These are phyloP conservation scores for Cymbopogon citratus DNA, from an alignment of 176 grass and related monocot genomes.

Conservation along the genomic window DNA sequence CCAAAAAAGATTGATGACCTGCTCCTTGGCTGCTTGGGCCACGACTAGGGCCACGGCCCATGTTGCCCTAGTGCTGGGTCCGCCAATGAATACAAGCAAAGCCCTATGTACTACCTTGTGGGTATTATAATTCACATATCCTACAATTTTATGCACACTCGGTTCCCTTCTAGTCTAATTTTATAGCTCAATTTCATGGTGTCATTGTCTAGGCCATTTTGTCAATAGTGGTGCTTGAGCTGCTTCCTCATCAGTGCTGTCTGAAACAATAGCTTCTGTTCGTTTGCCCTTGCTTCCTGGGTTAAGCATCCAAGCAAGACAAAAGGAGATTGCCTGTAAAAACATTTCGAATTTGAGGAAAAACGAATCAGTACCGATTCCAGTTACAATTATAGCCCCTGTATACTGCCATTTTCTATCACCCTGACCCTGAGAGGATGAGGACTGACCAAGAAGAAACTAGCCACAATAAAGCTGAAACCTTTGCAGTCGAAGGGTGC, in stretches of 20 bases:
- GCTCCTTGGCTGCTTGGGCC: too few species aligned
- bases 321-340: conserved; percentile 55
- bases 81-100: too few species aligned
- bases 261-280: not conserved
- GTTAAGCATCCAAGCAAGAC: conserved; percentile 51
- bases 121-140: too few species aligned
- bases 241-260: conserved; percentile 10
- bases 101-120: too few species aligned
- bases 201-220: not conserved
- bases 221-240: conserved; percentile 35
- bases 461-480: conserved; percentile 69
- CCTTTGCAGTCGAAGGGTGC: conserved; percentile 65
- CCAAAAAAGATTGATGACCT: too few species aligned
- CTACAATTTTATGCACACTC: too few species aligned
- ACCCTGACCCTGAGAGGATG: not conserved
- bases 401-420: not conserved
- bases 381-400: not conserved
- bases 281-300: conserved; percentile 24
- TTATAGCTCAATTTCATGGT: not conserved
- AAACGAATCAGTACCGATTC: not conserved
- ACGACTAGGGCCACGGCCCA: too few species aligned
- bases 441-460: conserved; percentile 56
- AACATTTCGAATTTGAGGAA: not conserved
- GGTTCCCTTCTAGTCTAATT: not conserved
- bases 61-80: too few species aligned